phyloP scores from a whole-genome alignment of 75 land plant species.

The Cupressus sempervirens region DNA sequence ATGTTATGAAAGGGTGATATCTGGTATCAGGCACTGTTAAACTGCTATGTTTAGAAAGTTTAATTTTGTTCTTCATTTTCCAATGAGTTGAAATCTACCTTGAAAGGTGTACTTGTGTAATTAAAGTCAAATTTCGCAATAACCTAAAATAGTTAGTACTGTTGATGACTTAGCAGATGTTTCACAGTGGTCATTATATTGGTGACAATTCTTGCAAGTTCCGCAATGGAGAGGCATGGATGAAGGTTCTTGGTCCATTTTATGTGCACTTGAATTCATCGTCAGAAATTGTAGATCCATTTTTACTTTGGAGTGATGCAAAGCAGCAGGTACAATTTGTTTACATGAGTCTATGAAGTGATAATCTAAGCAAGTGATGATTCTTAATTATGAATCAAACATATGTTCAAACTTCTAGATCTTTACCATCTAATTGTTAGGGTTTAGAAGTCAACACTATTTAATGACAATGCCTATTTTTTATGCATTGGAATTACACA shows the following conservation, averaged over 20 bases:
- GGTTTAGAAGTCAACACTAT: background rate
- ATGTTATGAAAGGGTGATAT: background rate
- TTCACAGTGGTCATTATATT: slow-evolving; percentile 62
- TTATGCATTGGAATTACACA: slow-evolving; percentile 7
- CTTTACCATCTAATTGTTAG: background rate
- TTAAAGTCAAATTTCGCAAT: background rate
- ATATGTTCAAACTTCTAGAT: background rate
- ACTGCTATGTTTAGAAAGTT: background rate
- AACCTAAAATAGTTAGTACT: background rate
- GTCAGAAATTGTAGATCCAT: slow-evolving; percentile 18
- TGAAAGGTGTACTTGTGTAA: background rate
- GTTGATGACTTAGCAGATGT: slow-evolving; percentile 39
- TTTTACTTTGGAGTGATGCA: slow-evolving; percentile 71
- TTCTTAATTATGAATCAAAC: background rate
- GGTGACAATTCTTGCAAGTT: slow-evolving; percentile 55
- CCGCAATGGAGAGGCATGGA: slow-evolving; percentile 60
- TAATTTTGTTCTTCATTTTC: background rate
- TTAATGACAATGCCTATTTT: background rate
- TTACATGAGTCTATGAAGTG: background rate
- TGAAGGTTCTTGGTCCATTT: slow-evolving; percentile 76
- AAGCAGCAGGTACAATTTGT: slow-evolving; percentile 53
- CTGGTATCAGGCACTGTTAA: background rate
- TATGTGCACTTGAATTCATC: slow-evolving; percentile 59
- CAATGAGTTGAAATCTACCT: background rate
- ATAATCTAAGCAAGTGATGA: background rate